Conservation (phyloP, 2,329 filamentous ascomycete genomes). For the Fonsecaea multimorphosa region DNA sequence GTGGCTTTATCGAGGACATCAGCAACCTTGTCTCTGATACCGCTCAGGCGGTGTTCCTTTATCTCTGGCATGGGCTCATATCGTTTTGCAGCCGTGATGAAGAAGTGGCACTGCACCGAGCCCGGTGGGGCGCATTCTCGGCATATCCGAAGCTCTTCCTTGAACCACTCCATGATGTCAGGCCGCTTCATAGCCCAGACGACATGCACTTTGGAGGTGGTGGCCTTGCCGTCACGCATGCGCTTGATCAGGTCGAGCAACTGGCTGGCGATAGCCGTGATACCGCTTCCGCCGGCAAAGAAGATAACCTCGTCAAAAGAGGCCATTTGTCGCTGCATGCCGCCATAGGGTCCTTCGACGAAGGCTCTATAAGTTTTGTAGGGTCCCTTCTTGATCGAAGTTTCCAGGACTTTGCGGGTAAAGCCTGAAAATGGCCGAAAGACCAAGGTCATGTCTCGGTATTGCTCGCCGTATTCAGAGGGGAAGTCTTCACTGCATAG, state of each 20-base stretch:
- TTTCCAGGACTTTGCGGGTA: conserved; percentile 82
- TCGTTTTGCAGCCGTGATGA: conserved; percentile 79
- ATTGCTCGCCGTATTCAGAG: conserved; percentile 85
- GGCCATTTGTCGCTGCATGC: conserved; percentile 86
- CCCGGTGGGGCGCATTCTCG: conserved; percentile 86
- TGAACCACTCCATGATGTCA: conserved; percentile 97
- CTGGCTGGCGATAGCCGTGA: conserved; percentile 91
- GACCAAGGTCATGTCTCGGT: conserved; percentile 86
- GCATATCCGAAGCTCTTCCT: conserved; percentile 90
- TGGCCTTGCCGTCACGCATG: conserved; percentile 92
- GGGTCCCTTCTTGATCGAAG: conserved; percentile 81
- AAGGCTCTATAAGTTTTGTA: conserved; percentile 93
- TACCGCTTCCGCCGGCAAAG: conserved; percentile 91
- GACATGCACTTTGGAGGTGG: conserved; percentile 86
- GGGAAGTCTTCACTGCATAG: conserved; percentile 92
- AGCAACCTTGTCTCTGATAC: conserved; percentile 83
- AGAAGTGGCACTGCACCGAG: conserved; percentile 91
- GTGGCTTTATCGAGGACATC: conserved; percentile 80
- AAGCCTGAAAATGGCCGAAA: conserved; percentile 93
- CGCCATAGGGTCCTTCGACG: conserved; percentile 91
- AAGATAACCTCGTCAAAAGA: conserved; percentile 93
- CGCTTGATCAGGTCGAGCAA: conserved; percentile 92
- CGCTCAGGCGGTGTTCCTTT: conserved; percentile 58
- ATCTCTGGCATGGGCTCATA: conserved; percentile 41
- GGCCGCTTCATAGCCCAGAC: conserved; percentile 92